phyloP scores from a whole-genome alignment of 2,329 filamentous ascomycete genomes.

The Trichophyton mentagrophytes region DNA sequence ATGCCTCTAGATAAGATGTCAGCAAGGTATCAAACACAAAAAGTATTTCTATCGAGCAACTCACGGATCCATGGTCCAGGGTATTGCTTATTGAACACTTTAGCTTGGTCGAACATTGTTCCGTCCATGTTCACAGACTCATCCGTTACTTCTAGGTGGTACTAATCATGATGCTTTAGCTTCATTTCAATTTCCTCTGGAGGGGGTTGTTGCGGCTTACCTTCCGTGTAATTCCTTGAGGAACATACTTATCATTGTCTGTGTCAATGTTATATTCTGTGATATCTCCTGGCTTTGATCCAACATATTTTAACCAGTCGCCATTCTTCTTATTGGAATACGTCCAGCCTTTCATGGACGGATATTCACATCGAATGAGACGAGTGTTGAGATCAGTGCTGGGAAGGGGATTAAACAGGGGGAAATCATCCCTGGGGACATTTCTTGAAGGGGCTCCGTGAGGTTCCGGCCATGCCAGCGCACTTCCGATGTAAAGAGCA shows the following conservation, averaged over 20 bases:
- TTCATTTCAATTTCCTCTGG: background rate
- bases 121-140: conserved; percentile 11
- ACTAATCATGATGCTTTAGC: background rate
- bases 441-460: conserved; percentile 1
- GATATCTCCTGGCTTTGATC: conserved; percentile 2
- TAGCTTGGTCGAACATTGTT: conserved; percentile 7
- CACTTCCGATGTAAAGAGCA: background rate
- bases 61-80: conserved; percentile 14
- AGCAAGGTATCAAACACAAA: background rate
- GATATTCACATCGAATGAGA: conserved; percentile 10
- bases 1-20: conserved; percentile 8
- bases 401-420: conserved; percentile 6
- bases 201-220: background rate
- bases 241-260: conserved; percentile 11
- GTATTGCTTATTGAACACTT: conserved; percentile 10
- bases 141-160: conserved; percentile 7
- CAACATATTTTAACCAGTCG: conserved; percentile 9
- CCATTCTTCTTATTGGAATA: conserved; percentile 9
- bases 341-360: conserved; percentile 10
- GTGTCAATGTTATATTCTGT: conserved; percentile 9
- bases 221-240: conserved; percentile 9
- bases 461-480: background rate
- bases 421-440: background rate
- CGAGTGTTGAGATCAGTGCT: conserved; percentile 8
- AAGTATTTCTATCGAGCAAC: background rate